These are phyloP conservation scores for Talaromyces thailandensis DNA, from an alignment of 495 filamentous ascomycete genomes.

Conservation along the genomic window DNA sequence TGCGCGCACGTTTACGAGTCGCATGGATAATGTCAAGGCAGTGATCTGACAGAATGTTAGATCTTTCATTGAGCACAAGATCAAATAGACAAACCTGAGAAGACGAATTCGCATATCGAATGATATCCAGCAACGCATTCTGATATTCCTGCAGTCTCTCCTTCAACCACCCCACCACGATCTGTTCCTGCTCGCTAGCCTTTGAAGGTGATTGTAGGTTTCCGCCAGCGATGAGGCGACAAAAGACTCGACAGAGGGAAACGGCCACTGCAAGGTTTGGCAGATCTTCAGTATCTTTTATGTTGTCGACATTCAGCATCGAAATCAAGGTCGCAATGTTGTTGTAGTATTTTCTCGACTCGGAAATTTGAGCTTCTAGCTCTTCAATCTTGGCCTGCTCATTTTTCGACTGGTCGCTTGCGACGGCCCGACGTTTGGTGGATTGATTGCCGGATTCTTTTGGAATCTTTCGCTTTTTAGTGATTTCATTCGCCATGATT, in stretches of 20 bases:
- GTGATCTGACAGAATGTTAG: conserved; percentile 35
- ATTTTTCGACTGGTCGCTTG: conserved; percentile 35
- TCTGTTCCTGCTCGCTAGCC: conserved; percentile 60
- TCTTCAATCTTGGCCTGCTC: conserved; percentile 49
- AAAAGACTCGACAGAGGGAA: conserved; percentile 83
- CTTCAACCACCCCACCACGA: conserved; percentile 71
- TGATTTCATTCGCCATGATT: conserved; percentile 49
- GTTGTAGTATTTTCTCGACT: conserved; percentile 87
- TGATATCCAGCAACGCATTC: conserved; percentile 40
- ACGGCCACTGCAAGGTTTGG: conserved; percentile 57
- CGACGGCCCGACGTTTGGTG: conserved; percentile 37
- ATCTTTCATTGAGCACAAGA: conserved; percentile 10
- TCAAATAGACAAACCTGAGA: conserved; percentile 23
- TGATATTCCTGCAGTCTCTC: conserved; percentile 65
- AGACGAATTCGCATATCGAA: conserved; percentile 42
- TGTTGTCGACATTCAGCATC: conserved; percentile 40
- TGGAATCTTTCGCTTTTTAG: conserved; percentile 33
- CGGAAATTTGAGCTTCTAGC: conserved; percentile 68
- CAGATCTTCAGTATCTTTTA: conserved; percentile 11
- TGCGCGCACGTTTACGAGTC: conserved; percentile 68
- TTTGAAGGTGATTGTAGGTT: conserved; percentile 53
- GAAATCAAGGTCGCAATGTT: conserved; percentile 70
- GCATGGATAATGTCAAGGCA: conserved; percentile 72
- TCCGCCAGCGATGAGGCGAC: conserved; percentile 70
- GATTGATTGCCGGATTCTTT: conserved; percentile 16